Conservation (phyloP, 345 rosid genomes). For the Leavenworthia alabamica region DNA sequence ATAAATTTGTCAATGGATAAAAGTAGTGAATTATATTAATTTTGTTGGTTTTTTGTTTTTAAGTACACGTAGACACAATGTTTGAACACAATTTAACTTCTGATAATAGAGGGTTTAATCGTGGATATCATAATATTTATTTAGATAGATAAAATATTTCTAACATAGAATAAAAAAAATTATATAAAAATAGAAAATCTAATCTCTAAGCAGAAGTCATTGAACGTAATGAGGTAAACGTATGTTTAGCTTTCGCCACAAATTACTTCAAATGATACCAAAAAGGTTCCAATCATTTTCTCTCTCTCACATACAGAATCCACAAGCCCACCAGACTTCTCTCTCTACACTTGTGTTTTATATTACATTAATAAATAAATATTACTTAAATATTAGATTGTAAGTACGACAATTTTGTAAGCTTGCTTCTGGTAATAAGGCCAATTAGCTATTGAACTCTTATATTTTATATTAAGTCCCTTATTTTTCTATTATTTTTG, state of each 20-base stretch:
- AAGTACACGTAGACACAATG: background rate
- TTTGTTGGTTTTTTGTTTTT: background rate
- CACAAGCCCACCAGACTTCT: conserved; percentile 28
- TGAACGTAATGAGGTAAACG: conserved; percentile 59
- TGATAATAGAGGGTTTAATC: background rate
- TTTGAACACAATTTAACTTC: background rate
- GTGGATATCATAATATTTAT: background rate
- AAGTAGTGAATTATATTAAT: background rate
- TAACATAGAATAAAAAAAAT: background rate
- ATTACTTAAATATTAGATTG: background rate
- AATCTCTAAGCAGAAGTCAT: conserved; percentile 33
- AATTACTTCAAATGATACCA: conserved; percentile 42
- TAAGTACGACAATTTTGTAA: conserved; percentile 6
- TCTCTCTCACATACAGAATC: conserved; percentile 18
- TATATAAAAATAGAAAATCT: background rate
- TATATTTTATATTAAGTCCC: background rate
- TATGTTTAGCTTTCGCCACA: conserved; percentile 54
- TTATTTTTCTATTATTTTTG: background rate
- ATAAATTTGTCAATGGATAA: background rate
- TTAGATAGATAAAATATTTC: background rate
- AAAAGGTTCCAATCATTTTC: conserved; percentile 49
- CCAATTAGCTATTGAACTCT: conserved; percentile 2
- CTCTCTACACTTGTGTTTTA: background rate
- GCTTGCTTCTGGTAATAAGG: background rate
- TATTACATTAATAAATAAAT: background rate